These are phyloP conservation scores for Neonectria faginata DNA, from an alignment of 2,329 filamentous ascomycete genomes.

Conservation along the genomic window DNA sequence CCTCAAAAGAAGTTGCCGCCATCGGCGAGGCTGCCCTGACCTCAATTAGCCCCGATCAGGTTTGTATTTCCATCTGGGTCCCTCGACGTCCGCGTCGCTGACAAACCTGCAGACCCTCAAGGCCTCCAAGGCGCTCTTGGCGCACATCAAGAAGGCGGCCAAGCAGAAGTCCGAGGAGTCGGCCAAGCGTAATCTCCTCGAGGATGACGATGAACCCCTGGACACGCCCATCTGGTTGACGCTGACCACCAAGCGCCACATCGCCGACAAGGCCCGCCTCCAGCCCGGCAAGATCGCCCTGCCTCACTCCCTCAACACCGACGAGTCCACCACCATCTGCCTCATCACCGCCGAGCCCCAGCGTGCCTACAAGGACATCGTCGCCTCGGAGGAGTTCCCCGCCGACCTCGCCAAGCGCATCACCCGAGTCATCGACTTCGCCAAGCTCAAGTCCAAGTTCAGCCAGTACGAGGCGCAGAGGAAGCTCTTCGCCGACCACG, in stretches of 20 bases:
- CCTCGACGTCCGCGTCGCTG: conserved; percentile 10
- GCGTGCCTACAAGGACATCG: conserved; percentile 89
- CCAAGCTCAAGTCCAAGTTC: conserved; percentile 85
- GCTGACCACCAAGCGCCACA: conserved; percentile 74
- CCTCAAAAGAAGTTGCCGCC: conserved; percentile 55
- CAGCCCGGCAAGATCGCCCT: conserved; percentile 87
- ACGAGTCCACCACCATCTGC: conserved; percentile 78
- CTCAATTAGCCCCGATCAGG: conserved; percentile 57
- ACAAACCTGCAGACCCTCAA: conserved; percentile 63
- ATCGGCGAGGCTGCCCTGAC: conserved; percentile 48
- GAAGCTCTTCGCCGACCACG: conserved; percentile 86
- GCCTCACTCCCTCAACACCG: conserved; percentile 78
- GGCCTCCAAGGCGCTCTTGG: conserved; percentile 71
- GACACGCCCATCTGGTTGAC: conserved; percentile 71
- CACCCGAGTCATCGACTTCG: conserved; percentile 81
- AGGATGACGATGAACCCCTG: conserved; percentile 56
- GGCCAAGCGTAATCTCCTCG: conserved; percentile 68
- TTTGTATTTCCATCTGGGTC: conserved; percentile 34
- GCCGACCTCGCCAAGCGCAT: conserved; percentile 74
- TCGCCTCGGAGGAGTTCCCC: conserved; percentile 80
- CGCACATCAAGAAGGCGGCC: conserved; percentile 69
- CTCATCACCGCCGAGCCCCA: conserved; percentile 86
- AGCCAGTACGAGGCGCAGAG: conserved; percentile 88
- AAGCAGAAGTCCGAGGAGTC: conserved; percentile 59
- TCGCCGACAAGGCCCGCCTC: conserved; percentile 78